phyloP scores from a whole-genome alignment of 2,329 filamentous ascomycete species.

The Cladobotryum protrusum region DNA sequence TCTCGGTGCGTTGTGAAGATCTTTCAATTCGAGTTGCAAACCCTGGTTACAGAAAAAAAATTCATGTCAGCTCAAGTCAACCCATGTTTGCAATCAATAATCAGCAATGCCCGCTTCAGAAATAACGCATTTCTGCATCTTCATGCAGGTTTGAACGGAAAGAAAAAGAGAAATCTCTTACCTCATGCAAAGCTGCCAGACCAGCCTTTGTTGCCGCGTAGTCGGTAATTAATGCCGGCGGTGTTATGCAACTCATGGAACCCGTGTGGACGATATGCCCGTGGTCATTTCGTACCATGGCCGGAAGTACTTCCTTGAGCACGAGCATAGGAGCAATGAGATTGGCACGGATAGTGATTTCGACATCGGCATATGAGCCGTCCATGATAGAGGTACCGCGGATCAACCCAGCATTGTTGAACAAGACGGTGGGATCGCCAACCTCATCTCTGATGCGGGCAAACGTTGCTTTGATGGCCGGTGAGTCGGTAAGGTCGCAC shows the following conservation, averaged over 20 bases:
- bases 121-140: background rate
- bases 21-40: constrained; percentile 25
- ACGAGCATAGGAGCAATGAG: constrained; percentile 53
- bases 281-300: constrained; percentile 52
- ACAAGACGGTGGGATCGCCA: constrained; percentile 31
- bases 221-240: constrained; percentile 51
- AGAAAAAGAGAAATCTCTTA: background rate
- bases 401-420: constrained; percentile 31
- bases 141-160: constrained; percentile 18
- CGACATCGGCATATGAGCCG: constrained; percentile 22
- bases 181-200: constrained; percentile 23
- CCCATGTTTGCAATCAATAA: no score
- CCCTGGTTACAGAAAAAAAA: constrained; percentile 13
- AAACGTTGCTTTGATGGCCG: constrained; percentile 23
- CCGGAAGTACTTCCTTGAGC: constrained; percentile 53
- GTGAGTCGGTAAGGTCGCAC: constrained; percentile 30
- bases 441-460: constrained; percentile 25
- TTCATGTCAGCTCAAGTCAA: background rate
- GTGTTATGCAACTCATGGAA: constrained; percentile 48
- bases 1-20: constrained; percentile 22
- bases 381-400: constrained; percentile 24
- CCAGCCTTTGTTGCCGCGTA: constrained; percentile 51
- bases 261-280: constrained; percentile 60
- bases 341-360: constrained; percentile 37
- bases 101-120: no score